phyloP scores from a whole-genome alignment of 192 early-diverging fungal species.

The Endogone sp. region DNA sequence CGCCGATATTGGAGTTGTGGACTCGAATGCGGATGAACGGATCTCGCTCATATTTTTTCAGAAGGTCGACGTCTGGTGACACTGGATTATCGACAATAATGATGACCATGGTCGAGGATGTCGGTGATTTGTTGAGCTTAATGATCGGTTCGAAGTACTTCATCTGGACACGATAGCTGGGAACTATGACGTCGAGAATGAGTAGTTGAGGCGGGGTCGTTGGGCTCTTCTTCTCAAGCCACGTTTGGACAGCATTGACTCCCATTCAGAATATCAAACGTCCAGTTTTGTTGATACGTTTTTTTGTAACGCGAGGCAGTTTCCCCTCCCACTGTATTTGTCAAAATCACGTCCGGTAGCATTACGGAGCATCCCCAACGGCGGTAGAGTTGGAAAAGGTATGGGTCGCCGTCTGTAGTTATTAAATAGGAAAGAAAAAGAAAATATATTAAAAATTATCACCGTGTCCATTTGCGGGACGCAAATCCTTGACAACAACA shows the following conservation, averaged over 20 bases:
- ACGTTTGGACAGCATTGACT: neutral
- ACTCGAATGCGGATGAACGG: neutral
- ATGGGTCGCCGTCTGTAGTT: slow-evolving; percentile 5
- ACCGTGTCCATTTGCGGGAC: no score
- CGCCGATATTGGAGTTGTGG: slow-evolving; percentile 5
- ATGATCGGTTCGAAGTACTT: slow-evolving; percentile 7
- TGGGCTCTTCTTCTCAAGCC: neutral
- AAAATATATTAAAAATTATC: no score
- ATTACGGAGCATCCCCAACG: slow-evolving; percentile 1
- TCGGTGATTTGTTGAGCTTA: slow-evolving; percentile 1
- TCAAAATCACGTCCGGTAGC: neutral
- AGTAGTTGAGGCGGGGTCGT: neutral
- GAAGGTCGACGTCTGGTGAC: neutral
- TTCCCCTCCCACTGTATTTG: slow-evolving; percentile 1
- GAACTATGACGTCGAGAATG: neutral
- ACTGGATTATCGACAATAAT: no score
- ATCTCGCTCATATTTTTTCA: slow-evolving; percentile 3
- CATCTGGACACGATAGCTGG: slow-evolving; percentile 1
- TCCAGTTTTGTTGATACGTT: neutral
- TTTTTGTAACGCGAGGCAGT: neutral
- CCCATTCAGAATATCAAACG: neutral
- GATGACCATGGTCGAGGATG: neutral
- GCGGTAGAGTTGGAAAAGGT: slow-evolving; percentile 7
- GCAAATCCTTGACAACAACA: no score
- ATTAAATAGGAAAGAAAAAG: no score